Percentiles rank a stretch among this genome's conserved stretches.
Conservation (phyloP, 2,329 filamentous ascomycete species). For the Calonectria henricotiae region DNA sequence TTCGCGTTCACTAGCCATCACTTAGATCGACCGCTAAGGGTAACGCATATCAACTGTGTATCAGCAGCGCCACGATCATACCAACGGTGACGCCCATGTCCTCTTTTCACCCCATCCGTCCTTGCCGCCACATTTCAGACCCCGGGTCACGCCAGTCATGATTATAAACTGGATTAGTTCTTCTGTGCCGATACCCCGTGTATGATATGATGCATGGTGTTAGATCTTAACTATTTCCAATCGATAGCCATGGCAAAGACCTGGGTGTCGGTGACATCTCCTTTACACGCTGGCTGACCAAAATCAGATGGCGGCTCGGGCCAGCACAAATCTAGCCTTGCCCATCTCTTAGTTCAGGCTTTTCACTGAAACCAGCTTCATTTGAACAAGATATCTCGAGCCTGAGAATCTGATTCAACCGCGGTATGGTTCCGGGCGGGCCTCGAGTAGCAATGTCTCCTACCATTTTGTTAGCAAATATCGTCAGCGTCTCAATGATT, state of each 20-base stretch:
- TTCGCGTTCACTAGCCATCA: neutral
- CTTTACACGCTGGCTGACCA: neutral
- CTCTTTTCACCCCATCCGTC: neutral
- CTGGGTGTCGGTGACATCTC: constrained; percentile 22
- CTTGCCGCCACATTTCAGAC: constrained; percentile 2
- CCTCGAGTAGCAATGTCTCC: neutral
- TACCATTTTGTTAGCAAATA: too few relatives aligned
- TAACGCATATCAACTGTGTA: neutral
- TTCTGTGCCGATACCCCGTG: constrained; percentile 1
- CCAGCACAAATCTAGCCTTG: neutral
- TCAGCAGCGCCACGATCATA: neutral
- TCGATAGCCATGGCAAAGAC: neutral
- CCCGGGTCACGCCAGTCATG: constrained; percentile 8
- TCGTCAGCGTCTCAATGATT: neutral
- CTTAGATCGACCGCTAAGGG: neutral
- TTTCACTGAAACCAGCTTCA: neutral
- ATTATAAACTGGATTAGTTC: neutral
- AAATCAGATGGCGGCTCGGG: neutral
- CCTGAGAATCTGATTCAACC: too few relatives aligned
- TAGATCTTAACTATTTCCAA: neutral
- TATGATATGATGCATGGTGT: neutral
- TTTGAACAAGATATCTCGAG: neutral
- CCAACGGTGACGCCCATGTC: neutral
- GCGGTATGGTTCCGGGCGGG: neutral
- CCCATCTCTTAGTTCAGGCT: neutral